phyloP scores from a whole-genome alignment of 495 filamentous ascomycete genomes.

The Astrocystis sublimbata region DNA sequence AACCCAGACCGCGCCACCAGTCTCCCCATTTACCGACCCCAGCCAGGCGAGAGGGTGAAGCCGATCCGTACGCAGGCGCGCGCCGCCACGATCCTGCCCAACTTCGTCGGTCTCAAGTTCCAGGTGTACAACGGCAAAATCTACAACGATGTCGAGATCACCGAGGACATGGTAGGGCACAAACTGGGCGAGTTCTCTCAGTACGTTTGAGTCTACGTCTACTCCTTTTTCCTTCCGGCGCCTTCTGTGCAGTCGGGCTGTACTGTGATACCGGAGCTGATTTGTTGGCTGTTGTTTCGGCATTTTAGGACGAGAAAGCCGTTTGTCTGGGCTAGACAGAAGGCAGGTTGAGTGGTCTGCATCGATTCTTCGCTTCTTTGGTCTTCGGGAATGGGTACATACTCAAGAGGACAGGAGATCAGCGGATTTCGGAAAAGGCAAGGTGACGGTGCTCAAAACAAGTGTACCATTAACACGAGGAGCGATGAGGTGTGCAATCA shows the following conservation, averaged over 20 bases:
- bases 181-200: slow-evolving; percentile 93
- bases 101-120: slow-evolving; percentile 92
- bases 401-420: no score
- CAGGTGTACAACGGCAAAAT: slow-evolving; percentile 94
- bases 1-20: slow-evolving; percentile 32
- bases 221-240: background rate
- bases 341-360: no score
- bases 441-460: no score
- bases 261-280: slow-evolving; percentile 15
- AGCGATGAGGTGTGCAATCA: slow-evolving; percentile 1
- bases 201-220: slow-evolving; percentile 55
- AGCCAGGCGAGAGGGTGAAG: slow-evolving; percentile 59
- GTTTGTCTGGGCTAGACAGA: slow-evolving; percentile 71
- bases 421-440: no score
- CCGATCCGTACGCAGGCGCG: slow-evolving; percentile 90
- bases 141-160: slow-evolving; percentile 84
- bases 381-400: no score
- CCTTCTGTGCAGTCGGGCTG: background rate
- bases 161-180: slow-evolving; percentile 97
- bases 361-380: no score
- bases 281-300: background rate
- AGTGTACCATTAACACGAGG: background rate
- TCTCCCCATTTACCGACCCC: slow-evolving; percentile 63
- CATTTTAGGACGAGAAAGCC: slow-evolving; percentile 77
- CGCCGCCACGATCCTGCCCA: slow-evolving; percentile 89